Conservation (phyloP, 2,329 filamentous ascomycete species). For the Ceratocystis huliohia region DNA sequence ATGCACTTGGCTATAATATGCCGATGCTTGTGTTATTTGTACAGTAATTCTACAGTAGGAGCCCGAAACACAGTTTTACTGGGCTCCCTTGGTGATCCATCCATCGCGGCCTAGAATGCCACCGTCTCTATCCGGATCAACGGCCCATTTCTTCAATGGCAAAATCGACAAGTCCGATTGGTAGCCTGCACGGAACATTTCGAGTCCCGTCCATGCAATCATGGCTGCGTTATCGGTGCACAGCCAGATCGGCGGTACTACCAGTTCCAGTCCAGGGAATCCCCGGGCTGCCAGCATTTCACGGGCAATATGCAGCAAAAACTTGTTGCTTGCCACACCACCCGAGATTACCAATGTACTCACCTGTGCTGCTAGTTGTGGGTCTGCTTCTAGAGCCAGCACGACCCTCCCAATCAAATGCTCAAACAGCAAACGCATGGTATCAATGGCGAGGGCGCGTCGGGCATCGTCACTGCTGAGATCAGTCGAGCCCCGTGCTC, state of each 20-base stretch:
- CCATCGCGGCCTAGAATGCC: conserved; percentile 52
- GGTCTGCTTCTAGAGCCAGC: conserved; percentile 31
- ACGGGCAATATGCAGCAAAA: conserved; percentile 54
- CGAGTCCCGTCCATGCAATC: conserved; percentile 86
- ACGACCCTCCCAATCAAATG: conserved; percentile 67
- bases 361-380: conserved; percentile 28
- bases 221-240: conserved; percentile 97
- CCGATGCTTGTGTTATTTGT: conserved; percentile 10
- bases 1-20: background rate
- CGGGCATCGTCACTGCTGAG: conserved; percentile 38
- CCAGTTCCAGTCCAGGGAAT: conserved; percentile 45
- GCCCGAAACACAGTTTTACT: background rate
- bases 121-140: conserved; percentile 49
- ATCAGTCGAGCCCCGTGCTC: conserved; percentile 31
- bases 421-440: conserved; percentile 75
- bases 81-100: conserved; percentile 30
- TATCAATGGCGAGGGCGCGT: conserved; percentile 53
- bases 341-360: conserved; percentile 69
- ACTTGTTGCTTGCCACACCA: conserved; percentile 78
- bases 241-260: conserved; percentile 61
- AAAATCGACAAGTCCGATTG: conserved; percentile 46
- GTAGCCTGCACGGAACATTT: conserved; percentile 80
- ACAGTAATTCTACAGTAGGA: conserved; percentile 22
- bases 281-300: conserved; percentile 52
- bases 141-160: conserved; percentile 57